Evolutionary conservation across 2,329 filamentous ascomycete genomes (phyloP).

Genomic region (Cercospora sesami): DNA sequence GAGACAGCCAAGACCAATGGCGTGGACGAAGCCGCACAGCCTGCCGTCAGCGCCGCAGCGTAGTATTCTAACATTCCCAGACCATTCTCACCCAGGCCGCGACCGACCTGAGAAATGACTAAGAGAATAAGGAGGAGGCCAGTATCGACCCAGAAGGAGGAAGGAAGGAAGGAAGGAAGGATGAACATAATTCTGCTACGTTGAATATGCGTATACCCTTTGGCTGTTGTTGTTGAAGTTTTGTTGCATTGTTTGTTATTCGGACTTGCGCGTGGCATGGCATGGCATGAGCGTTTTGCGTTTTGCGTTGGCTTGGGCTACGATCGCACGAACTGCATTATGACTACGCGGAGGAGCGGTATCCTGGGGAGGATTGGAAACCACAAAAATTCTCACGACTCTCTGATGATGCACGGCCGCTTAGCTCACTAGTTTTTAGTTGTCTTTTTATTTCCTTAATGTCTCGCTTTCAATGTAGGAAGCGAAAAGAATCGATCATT

Average conservation of each 20-base stretch:
- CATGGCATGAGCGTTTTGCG: slow-evolving; percentile 1
- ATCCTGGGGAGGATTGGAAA: not conserved
- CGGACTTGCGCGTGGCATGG: slow-evolving; percentile 3
- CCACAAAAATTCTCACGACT: not conserved
- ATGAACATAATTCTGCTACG: slow-evolving; percentile 7
- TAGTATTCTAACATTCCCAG: slow-evolving; percentile 4
- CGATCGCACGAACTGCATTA: slow-evolving; percentile 4
- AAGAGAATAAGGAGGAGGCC: not conserved
- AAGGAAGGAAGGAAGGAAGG: not conserved
- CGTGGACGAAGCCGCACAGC: slow-evolving; percentile 6
- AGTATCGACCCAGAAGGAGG: not conserved
- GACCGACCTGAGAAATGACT: not conserved
- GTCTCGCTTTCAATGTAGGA: not conserved
- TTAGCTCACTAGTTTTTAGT: not conserved
- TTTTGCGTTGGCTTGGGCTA: slow-evolving; percentile 4
- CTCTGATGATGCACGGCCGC: not conserved
- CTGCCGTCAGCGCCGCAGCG: slow-evolving; percentile 8
- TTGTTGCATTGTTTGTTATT: not conserved
- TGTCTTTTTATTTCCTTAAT: not conserved
- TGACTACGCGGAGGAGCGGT: not conserved
- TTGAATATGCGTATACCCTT: slow-evolving; percentile 9
- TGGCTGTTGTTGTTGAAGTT: slow-evolving; percentile 4
- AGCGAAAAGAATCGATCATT: not conserved
- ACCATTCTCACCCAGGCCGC: slow-evolving; percentile 3
- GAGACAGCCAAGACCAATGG: slow-evolving; percentile 9